Conservation (phyloP, 805 yeast species). For the Cyberlindnera mycetangii region DNA sequence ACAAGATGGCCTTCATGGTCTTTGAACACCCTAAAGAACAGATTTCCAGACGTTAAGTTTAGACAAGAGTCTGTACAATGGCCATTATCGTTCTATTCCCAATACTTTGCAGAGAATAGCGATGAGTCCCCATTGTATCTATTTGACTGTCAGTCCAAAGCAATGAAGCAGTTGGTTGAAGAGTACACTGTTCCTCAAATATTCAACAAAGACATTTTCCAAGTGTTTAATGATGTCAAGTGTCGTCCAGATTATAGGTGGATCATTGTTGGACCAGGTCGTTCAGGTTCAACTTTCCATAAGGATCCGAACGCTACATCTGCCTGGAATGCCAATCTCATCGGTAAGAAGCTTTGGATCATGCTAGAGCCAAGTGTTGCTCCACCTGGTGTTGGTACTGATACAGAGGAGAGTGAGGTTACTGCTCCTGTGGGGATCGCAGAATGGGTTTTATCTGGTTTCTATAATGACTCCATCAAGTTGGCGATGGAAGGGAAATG, state of each 20-base stretch:
- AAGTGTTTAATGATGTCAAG: constrained; percentile 37
- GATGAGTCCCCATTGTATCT: constrained; percentile 87
- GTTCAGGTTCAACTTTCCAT: constrained; percentile 89
- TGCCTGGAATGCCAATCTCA: constrained; percentile 83
- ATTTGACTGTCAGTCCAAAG: constrained; percentile 76
- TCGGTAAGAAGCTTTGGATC: constrained; percentile 81
- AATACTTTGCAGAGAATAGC: constrained; percentile 55
- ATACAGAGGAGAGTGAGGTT: constrained; percentile 77
- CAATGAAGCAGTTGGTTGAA: constrained; percentile 53
- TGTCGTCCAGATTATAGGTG: constrained; percentile 91
- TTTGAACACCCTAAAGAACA: constrained; percentile 40
- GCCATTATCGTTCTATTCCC: constrained; percentile 59
- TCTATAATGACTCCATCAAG: constrained; percentile 63
- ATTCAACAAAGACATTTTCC: constrained; percentile 61
- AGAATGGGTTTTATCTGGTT: constrained; percentile 86
- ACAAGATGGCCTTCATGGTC: constrained; percentile 69
- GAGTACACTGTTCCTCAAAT: constrained; percentile 53
- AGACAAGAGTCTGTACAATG: constrained; percentile 86
- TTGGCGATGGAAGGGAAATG: constrained; percentile 49
- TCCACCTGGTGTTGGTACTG: constrained; percentile 86
- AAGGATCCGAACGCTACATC: constrained; percentile 89
- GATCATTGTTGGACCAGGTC: constrained; percentile 79
- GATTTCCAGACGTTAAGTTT: constrained; percentile 62
- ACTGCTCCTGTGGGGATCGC: constrained; percentile 91
- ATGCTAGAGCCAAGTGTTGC: constrained; percentile 75